These are phyloP conservation scores for Xerocomus nothofagi DNA, from an alignment of 1,284 basidiomycete genomes.

Conservation along the genomic window DNA sequence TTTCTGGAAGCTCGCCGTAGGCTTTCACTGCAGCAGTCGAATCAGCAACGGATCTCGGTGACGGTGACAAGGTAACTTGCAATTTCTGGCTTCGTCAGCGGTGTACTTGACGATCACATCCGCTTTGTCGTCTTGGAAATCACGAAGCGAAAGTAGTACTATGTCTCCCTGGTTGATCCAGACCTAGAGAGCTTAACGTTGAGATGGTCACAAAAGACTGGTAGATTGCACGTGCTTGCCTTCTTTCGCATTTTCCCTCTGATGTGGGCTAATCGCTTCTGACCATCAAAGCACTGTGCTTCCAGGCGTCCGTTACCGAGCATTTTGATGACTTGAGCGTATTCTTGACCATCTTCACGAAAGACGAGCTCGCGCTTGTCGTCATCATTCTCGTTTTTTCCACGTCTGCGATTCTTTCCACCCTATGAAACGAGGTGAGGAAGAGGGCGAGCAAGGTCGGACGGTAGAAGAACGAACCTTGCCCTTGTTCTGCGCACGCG, in stretches of 20 bases:
- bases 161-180: constrained; percentile 99
- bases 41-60: neutral
- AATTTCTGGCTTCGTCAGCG: constrained; percentile 87
- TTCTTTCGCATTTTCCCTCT: constrained; percentile 99
- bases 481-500: constrained; percentile 68
- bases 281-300: constrained; percentile 97
- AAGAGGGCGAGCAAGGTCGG: neutral
- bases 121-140: constrained; percentile 99
- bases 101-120: constrained; percentile 99
- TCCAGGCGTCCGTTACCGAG: constrained; percentile 97
- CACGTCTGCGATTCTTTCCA: constrained; percentile 98
- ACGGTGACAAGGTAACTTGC: constrained; percentile 37
- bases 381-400: constrained; percentile 99
- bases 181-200: constrained; percentile 57
- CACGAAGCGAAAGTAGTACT: constrained; percentile 92
- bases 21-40: constrained; percentile 70
- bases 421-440: constrained; percentile 56
- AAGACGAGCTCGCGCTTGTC: constrained; percentile 99
- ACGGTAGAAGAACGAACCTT: constrained; percentile 50
- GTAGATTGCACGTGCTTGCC: constrained; percentile 47
- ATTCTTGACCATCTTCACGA: constrained; percentile 99
- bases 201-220: neutral
- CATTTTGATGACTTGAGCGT: constrained; percentile 99
- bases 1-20: constrained; percentile 96
- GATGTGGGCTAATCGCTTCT: constrained; percentile 97